Base-by-base conservation (phyloP, 495 filamentous ascomycete species). In the Penicillium lividum region DNA sequence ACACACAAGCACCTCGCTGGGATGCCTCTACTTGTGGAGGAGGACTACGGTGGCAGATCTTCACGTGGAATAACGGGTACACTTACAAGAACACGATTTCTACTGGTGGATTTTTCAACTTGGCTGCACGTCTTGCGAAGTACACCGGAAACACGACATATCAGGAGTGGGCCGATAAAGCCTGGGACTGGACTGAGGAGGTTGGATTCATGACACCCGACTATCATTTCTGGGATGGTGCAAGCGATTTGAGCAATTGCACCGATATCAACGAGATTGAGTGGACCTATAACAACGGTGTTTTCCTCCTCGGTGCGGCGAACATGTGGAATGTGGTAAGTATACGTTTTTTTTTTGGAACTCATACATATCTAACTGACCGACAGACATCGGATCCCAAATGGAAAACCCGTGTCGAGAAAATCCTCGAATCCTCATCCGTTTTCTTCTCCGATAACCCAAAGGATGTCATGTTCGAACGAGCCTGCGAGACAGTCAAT, bases 21-120 rank as follows among this genome's bases (percentile, higher is more conserved):
- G 85, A 95, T 69, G 75, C 70, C 0, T 74, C 75, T 3, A 77
- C 75, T 13, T 94, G 91, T 59, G 77, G 74, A 33, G 91, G 90
- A 36, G 91, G 91, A 5, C 68, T 97, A 47, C 71, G 82, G 16
- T 96, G 92, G 92, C 91, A 96, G 73, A 92, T 96, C 57, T 91
- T 88, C 69, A 81, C 83, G 1, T 87, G 81, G 56, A 92, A 94
- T 61, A 84, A 82, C 50, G 92, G 92, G 0, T 94, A 89, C 56
- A 80, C 86, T 52, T 93, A 93, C 77, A 89, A 93, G 72, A 93
- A 91, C 69, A 79, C 89, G 22, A 90, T 89, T 56, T 88, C 88
- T 4, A 94, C 91, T 51, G 90, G 87, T 5, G 84, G 86, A 55
- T 91, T 93, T 73, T 89, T 94, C 72, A 86, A 95, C 58, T 72